Conservation (phyloP, 2,329 filamentous ascomycete species). For the Didymella segeticola region DNA sequence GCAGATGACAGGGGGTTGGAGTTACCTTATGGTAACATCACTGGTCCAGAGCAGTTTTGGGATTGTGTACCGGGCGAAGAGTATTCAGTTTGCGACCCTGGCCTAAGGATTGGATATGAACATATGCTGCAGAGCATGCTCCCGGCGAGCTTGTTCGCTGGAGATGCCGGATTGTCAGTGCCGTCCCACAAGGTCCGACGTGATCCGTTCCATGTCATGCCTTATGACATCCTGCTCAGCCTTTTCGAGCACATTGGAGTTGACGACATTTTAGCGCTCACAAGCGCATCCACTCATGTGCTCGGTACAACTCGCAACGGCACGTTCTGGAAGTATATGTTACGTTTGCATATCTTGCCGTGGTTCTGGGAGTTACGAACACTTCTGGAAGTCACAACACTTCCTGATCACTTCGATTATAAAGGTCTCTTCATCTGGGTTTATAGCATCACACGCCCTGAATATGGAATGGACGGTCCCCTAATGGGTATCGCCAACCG, state of each 20-base stretch:
- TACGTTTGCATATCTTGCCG: slow-evolving; percentile 16
- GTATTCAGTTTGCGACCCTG: slow-evolving; percentile 19
- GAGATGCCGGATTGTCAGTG: not conserved
- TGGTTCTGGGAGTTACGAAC: slow-evolving; percentile 21
- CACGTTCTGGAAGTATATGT: slow-evolving; percentile 26
- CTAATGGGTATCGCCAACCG: slow-evolving; percentile 44
- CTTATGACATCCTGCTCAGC: slow-evolving; percentile 20
- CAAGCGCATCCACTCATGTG: slow-evolving; percentile 23
- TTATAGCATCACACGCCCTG: slow-evolving; percentile 22
- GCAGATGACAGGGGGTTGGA: slow-evolving; percentile 11
- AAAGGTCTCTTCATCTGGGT: slow-evolving; percentile 34
- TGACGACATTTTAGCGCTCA: slow-evolving; percentile 17
- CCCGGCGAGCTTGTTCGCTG: not conserved
- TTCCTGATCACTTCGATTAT: slow-evolving; percentile 17
- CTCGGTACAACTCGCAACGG: slow-evolving; percentile 8
- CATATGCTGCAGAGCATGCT: not conserved
- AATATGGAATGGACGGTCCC: slow-evolving; percentile 26
- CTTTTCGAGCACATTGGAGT: slow-evolving; percentile 14
- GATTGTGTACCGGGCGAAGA: slow-evolving; percentile 24
- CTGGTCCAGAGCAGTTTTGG: slow-evolving; percentile 21
- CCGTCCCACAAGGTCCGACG: slow-evolving; percentile 7
- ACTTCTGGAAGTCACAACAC: not conserved
- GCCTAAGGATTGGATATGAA: not conserved
- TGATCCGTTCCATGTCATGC: slow-evolving; percentile 22
- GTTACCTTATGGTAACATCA: slow-evolving; percentile 21